Base-by-base conservation (phyloP, 2,329 filamentous ascomycete genomes). In the Trichoderma breve region DNA sequence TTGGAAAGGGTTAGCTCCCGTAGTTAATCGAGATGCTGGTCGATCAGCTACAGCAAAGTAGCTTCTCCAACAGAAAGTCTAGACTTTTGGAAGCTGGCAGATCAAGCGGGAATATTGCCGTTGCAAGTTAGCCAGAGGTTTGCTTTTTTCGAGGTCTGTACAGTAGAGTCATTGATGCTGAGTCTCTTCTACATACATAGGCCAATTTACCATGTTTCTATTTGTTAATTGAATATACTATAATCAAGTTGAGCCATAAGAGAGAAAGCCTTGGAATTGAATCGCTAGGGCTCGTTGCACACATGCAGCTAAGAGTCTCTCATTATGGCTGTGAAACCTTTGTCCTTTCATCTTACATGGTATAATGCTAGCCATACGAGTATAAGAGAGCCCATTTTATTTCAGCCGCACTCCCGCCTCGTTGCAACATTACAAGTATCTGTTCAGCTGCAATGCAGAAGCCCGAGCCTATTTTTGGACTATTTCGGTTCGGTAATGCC, bases 11-110 rank as follows among this genome's bases (percentile, higher is more conserved):
- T 60, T 60, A 69, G 64, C 51, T 53, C 53, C 34, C 24, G 34
- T 43, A 68, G 36, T 21, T 26, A 51, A 69, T 51, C 55, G 26
- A 60, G 65, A 69, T 69, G 36, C 65, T 69, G 65, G 55, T 18
- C 65, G 65, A 69, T 69, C 24, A 15, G 32, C 26, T 57, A 18
- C 18, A 47, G 39, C 39, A 47, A n/a, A 47, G 39, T 47, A 9
- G 39, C 39, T n/a, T 47, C 39, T n/a, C 39, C 39, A n/a, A 47
- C 39, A 24, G 51, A 43, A 58, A 11, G 63, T 4, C 63, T 36
- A 30, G 24, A 18, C 18, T n/a, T 43, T 3, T 24, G 32, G 18
- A 14, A 39, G 36, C 24, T 21, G 51, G 18, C 34, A 4, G 14
- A 55, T 34, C 26, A 21, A 24, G 21, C 28, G 36, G 61, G 24